Evolutionary conservation across 208 protist genomes (phyloP), one percentile per base, ranked within the genome.

Genomic region (Leptomonas seymouri): DNA sequence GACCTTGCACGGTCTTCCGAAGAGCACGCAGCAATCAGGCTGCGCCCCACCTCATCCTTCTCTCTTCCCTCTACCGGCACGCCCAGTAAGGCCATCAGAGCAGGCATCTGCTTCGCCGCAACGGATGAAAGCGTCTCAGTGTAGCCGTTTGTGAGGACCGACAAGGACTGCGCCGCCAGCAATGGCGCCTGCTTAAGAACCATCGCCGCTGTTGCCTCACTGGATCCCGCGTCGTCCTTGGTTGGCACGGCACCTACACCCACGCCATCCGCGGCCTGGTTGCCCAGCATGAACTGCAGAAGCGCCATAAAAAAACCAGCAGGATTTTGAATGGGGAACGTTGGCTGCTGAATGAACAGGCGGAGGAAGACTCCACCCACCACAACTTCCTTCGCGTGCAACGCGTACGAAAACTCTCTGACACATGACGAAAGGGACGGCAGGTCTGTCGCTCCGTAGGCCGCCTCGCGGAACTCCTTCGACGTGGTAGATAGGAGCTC

Each of bases 321-420:
- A 12, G 92, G 89, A 30, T 96, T 80, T 48, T 88, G 79, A 44
- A 98, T 84, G 0, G 75, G 27, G 60, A 88, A 95, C 50, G 41
- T 80, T 21, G 95, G 90, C 74, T 97, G 89, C 27, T 81, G 73
- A 50, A 97, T 84, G 63, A 95, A 98, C 15, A 97, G 56, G n/a
- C 93, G 87, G 23, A 98, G 54, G 68, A 97, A 97, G 4, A 97
- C 82, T 27, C 85, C 87, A 27, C 90, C 93, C 5, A 98, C 84
- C 27, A 95, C 81, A 20, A 97, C 79, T 64, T 97, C 94, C 34
- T 71, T 51, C 45, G 79, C 58, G 74, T 95, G 89, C 28, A 81
- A 4, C 11, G 80, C 74, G 72, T 95, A 97, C 5, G 28, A 42
- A 74, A 96, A 94, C n/a, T 23, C 46, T 20, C 31, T n/a, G 0